Conservation (phyloP, 2,329 filamentous ascomycete genomes). For the Fusarium sarcochroum region DNA sequence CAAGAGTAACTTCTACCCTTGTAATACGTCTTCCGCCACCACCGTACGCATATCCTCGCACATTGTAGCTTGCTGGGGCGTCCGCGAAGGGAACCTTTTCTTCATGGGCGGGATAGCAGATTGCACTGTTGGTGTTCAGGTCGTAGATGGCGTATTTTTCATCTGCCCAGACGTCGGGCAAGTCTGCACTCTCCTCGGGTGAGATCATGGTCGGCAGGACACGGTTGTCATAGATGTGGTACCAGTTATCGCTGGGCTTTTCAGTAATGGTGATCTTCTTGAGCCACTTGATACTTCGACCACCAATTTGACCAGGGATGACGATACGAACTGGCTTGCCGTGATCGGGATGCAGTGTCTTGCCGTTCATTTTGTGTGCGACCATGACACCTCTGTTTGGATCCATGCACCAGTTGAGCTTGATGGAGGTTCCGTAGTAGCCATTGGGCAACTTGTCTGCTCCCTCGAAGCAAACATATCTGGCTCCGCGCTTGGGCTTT, state of each 20-base stretch:
- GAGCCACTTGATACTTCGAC: conserved; percentile 93
- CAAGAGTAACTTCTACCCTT: conserved; percentile 84
- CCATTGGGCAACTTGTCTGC: conserved; percentile 91
- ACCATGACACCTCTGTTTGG: conserved; percentile 87
- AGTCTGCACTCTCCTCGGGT: conserved; percentile 82
- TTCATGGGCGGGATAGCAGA: conserved; percentile 83
- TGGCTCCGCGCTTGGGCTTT: conserved; percentile 76
- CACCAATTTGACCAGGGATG: conserved; percentile 92
- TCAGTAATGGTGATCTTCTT: conserved; percentile 84
- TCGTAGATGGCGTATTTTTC: conserved; percentile 95
- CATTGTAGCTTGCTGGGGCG: conserved; percentile 69
- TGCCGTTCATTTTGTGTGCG: conserved; percentile 92
- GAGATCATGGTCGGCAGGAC: conserved; percentile 89
- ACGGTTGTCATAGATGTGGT: conserved; percentile 94
- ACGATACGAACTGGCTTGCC: conserved; percentile 86
- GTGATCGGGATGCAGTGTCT: conserved; percentile 84
- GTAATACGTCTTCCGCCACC: conserved; percentile 89
- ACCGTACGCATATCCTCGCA: conserved; percentile 88
- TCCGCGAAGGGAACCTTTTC: conserved; percentile 71
- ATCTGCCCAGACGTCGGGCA: conserved; percentile 86
- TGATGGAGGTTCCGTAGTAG: conserved; percentile 88
- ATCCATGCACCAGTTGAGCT: conserved; percentile 90
- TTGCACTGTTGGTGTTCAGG: conserved; percentile 87
- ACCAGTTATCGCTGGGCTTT: conserved; percentile 90
- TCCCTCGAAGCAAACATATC: conserved; percentile 92